These are phyloP conservation scores for Boletellus ananiceps DNA, from an alignment of 768 basidiomycete species.

Conservation along the genomic window DNA sequence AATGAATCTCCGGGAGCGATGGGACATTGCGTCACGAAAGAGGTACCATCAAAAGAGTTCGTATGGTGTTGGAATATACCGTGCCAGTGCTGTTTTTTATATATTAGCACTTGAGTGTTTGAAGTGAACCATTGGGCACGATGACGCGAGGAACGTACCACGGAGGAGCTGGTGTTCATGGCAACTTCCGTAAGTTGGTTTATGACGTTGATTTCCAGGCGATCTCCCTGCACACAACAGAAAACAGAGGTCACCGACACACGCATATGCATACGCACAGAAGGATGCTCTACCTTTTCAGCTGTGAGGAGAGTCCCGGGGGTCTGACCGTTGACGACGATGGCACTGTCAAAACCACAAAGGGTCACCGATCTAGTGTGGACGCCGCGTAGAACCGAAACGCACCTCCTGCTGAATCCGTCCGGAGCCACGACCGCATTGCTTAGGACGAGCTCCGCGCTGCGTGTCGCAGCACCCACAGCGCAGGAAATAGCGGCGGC, in stretches of 20 bases:
- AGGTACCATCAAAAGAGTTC: constrained; percentile 42
- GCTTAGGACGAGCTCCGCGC: constrained; percentile 29
- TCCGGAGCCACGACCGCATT: constrained; percentile 43
- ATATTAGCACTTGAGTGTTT: too few relatives aligned
- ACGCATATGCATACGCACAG: background rate
- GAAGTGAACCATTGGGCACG: too few relatives aligned
- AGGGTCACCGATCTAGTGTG: background rate
- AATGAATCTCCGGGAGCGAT: constrained; percentile 37
- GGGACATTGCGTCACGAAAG: constrained; percentile 47
- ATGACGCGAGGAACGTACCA: constrained; percentile 27
- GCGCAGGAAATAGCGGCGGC: constrained; percentile 6
- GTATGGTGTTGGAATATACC: constrained; percentile 41
- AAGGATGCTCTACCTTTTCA: constrained; percentile 28
- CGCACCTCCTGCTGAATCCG: constrained; percentile 34
- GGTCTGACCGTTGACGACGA: constrained; percentile 38
- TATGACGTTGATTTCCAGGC: constrained; percentile 39
- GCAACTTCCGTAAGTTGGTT: constrained; percentile 36
- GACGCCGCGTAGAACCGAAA: background rate
- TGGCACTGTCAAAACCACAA: constrained; percentile 25
- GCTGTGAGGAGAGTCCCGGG: constrained; percentile 40
- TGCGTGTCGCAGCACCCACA: constrained; percentile 6
- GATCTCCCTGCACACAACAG: constrained; percentile 29
- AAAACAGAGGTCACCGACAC: background rate
- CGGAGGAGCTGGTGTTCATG: constrained; percentile 38
- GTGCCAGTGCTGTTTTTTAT: constrained; percentile 39